phyloP scores from a whole-genome alignment of 495 filamentous ascomycete species.

The Cladorrhinum samala region DNA sequence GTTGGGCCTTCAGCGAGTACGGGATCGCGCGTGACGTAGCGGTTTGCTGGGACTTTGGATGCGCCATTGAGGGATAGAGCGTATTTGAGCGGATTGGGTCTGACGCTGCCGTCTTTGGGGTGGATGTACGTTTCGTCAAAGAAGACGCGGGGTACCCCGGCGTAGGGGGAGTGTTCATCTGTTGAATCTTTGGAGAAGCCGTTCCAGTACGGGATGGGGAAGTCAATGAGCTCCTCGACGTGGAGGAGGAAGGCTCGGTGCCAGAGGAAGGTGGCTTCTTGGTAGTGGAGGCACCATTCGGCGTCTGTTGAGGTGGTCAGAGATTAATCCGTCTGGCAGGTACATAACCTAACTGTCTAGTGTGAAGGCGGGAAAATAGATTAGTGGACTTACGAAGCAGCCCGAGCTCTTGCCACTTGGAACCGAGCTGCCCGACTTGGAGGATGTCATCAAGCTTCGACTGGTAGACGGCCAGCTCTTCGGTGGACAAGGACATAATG shows the following conservation, averaged over 20 bases:
- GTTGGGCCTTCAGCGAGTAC: neutral
- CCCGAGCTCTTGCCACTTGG: neutral
- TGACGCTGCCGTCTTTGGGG: neutral
- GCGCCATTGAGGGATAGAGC: neutral
- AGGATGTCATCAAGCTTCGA: neutral
- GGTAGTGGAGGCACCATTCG: neutral
- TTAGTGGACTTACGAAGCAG: neutral
- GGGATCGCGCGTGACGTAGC: neutral
- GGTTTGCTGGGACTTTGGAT: neutral
- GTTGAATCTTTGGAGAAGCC: neutral
- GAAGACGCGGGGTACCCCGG: neutral
- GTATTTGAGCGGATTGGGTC: neutral
- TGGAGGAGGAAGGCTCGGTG: neutral
- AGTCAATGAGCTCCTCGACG: neutral
- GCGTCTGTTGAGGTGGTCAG: neutral
- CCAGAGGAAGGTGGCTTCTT: neutral
- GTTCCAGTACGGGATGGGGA: neutral
- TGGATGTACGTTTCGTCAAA: neutral
- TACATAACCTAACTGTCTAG: no score
- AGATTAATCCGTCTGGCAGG: no score
- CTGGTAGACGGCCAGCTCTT: neutral
- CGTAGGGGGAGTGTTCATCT: neutral
- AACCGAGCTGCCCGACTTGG: neutral
- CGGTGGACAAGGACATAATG: neutral
- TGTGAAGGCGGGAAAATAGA: neutral